These are phyloP conservation scores for Eimeria falciformis DNA, from an alignment of 169 alveolate species.

Conservation along the genomic window DNA sequence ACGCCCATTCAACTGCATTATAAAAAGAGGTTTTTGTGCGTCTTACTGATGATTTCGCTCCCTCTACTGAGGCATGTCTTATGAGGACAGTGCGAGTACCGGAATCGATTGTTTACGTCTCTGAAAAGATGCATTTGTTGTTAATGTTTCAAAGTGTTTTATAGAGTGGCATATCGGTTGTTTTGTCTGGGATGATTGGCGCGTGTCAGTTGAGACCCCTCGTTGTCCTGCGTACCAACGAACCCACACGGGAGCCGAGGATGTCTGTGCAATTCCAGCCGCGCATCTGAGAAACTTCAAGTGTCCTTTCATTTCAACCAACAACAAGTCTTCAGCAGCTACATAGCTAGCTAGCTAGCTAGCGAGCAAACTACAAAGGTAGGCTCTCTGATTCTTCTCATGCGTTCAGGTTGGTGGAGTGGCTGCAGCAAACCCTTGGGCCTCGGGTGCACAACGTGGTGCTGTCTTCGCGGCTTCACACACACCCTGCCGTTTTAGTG, in stretches of 20 bases:
- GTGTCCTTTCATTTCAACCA: too few relatives aligned
- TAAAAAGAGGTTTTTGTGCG: too few relatives aligned
- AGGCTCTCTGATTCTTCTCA: too few relatives aligned
- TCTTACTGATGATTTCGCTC: conserved; percentile 9
- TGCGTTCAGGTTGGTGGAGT: conserved; percentile 66
- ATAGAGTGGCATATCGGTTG: background rate
- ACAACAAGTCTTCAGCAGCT: too few relatives aligned
- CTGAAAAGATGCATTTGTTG: too few relatives aligned
- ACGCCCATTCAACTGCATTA: too few relatives aligned
- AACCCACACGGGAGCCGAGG: conserved; percentile 76
- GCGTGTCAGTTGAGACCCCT: conserved; percentile 52
- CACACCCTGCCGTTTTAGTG: conserved; percentile 94
- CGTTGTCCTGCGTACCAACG: conserved; percentile 55
- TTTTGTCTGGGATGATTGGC: conserved; percentile 18
- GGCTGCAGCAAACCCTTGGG: conserved; percentile 76
- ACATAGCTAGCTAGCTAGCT: too few relatives aligned
- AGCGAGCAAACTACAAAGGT: too few relatives aligned
- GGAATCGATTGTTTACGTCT: conserved; percentile 25
- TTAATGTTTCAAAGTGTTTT: background rate
- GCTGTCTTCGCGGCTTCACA: conserved; percentile 92
- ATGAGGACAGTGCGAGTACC: conserved; percentile 9
- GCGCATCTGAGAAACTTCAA: background rate
- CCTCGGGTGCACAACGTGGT: conserved; percentile 82
- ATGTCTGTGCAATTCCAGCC: conserved; percentile 23
- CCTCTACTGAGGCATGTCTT: background rate